Base-by-base conservation (phyloP, 352 stramenopile genomes). In the Phytopythium aichiense region DNA sequence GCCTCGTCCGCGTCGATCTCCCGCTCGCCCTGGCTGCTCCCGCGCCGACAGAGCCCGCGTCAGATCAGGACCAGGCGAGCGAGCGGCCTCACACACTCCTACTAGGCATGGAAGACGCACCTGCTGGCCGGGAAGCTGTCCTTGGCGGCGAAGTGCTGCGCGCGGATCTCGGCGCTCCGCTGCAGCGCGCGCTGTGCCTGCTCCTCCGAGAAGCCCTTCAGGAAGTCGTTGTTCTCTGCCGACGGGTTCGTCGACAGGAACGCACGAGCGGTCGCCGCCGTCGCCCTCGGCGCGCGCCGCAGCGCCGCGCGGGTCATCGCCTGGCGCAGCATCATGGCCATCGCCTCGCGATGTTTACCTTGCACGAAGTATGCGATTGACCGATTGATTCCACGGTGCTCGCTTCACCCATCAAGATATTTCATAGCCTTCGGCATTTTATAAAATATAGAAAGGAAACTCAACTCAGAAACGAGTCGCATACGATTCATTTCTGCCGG, bases 111-210 rank as follows among this genome's bases (percentile, higher is more conserved):
- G 25, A 30, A 3, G 25, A 38, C 25, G 18, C 40, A 53, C 42
- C 37, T 52, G n/a, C 18, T 50, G 35, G 50, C 61, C 1, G 79
- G 83, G 62, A 81, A 90, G 45, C 70, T 61, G 38, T 71, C 60
- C 23, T 73, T 72, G 23, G 65, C 58, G 18, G 68, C 73, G 37
- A 84, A 56, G 58, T 92, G 83, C 66, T 84, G 58, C 50, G 79
- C 69, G 61, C 76, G 80, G 67, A 90, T 90, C 60, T 87, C 71
- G 30, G 73, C 71, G 31, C 73, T 64, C 33, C 83, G 83, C 22
- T 71, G 58, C 16, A 88, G 70, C 51, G 79, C 80, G 22, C 69
- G 74, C 56, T 70, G 61, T 9, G 79, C 80, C 64, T 90, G 77
- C 22, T 76, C 71, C 30, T 81, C 66, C 38, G 77, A 73, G 30